These are phyloP conservation scores for Sphaerulina musiva DNA, from an alignment of 2,329 filamentous ascomycete species.

Conservation along the genomic window DNA sequence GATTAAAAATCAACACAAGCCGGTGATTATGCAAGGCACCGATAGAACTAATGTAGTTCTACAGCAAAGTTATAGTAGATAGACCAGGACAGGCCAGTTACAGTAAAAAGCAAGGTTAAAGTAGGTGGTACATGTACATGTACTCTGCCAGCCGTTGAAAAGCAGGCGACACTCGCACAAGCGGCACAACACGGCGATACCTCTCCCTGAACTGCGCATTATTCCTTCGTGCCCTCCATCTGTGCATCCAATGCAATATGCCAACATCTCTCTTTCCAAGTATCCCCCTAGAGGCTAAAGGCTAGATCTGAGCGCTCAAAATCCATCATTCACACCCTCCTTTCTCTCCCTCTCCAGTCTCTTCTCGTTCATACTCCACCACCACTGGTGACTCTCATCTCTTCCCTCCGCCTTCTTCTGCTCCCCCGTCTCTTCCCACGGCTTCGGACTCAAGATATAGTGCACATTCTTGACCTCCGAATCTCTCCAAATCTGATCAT, in stretches of 20 bases:
- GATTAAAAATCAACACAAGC: not conserved
- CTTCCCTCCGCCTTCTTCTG: constrained; percentile 34
- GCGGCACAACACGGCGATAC: no score
- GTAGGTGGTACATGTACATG: not conserved
- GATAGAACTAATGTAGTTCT: not conserved
- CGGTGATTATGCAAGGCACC: not conserved
- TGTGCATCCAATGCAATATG: no score
- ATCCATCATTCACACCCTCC: constrained; percentile 46
- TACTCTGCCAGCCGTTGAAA: not conserved
- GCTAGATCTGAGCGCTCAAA: constrained; percentile 31
- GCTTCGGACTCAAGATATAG: constrained; percentile 57
- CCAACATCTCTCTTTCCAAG: no score
- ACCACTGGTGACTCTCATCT: constrained; percentile 52
- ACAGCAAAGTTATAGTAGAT: not conserved
- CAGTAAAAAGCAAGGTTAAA: no score
- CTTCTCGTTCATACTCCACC: constrained; percentile 49
- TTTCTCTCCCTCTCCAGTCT: constrained; percentile 45
- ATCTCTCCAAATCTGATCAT: constrained; percentile 55
- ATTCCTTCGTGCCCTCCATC: no score
- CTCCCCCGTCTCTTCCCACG: constrained; percentile 52
- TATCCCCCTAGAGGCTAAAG: no score
- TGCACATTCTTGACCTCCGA: constrained; percentile 57
- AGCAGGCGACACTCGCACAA: no score
- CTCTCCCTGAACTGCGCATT: no score
- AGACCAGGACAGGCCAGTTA: not conserved